Evolutionary conservation across 805 yeast species (phyloP), one percentile per base, ranked within the genome.

Genomic region (Pichia kluyveri): DNA sequence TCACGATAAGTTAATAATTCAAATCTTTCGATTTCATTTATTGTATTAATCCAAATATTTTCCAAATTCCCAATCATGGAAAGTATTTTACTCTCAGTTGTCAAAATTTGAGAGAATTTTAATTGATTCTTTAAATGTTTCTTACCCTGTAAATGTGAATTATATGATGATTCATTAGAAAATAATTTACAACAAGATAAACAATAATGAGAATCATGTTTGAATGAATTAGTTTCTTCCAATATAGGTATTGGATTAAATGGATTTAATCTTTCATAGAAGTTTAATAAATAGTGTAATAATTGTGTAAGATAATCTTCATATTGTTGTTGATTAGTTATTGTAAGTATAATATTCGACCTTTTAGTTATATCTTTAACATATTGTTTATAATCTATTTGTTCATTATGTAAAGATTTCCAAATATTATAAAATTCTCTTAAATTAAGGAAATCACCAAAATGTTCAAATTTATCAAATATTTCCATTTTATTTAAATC

Each of bases 1-100:
- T 86, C 96, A 27, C 86, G 71, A 2, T 77, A 83, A 0, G 96
- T 83, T 54, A 90, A 70, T 1, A 83, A 80, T 31, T 76, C 69
- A 46, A 73, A 71, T 45, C 96, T 71, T 59, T 84, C 87, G 3
- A 76, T 71, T 56, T 86, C 82, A 18, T 72, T 65, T 40, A 71
- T 73, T 0, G 96, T 83, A 14, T 67, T 70, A 0, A 62, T 60
- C 14, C 80, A 65, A 19, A 69, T 69, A 12, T 68, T 63, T 3
- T 58, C 53, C 5, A 86, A 59, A 37, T 30, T 18, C 28, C 23
- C 18, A 46, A 46, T n/a, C 12, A 30, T 36, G 4, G 14, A 18
- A 8, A 27, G 44, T 26, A 44, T 42, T 41, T 37, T 42, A n/a
- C 23, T 45, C 19, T 44, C 51, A 42, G 23, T 27, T 42, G 40